Conservation (phyloP, 1,284 basidiomycete genomes). For the Sporisorium scitamineum region DNA sequence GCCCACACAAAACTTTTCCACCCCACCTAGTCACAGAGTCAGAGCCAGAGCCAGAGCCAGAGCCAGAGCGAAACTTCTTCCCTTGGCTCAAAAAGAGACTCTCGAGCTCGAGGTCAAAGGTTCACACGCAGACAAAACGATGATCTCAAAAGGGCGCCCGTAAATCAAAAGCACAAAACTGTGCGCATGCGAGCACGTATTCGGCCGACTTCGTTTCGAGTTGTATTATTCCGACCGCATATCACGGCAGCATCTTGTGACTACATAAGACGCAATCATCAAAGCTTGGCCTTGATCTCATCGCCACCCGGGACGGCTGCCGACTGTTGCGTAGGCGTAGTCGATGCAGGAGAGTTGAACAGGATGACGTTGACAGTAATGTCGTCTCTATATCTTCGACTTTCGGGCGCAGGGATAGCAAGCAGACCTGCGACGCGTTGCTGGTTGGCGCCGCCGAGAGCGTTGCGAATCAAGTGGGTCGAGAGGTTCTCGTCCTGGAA, state of each 20-base stretch:
- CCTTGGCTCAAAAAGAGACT: neutral
- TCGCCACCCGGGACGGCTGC: neutral
- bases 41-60: slow-evolving; percentile 5
- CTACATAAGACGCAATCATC: neutral
- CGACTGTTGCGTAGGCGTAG: slow-evolving; percentile 17
- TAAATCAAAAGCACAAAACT: neutral
- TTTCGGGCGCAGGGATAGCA: slow-evolving; percentile 87
- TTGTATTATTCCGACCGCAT: neutral
- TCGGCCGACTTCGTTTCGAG: neutral
- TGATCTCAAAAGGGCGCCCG: neutral
- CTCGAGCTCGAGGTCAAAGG: neutral
- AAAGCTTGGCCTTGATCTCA: slow-evolving; percentile 39
- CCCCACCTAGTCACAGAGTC: neutral
- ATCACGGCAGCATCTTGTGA: neutral
- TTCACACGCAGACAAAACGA: neutral
- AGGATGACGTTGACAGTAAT: slow-evolving; percentile 60
- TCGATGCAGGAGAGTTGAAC: slow-evolving; percentile 47
- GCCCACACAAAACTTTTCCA: neutral
- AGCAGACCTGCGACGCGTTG: slow-evolving; percentile 78
- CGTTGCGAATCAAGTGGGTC: slow-evolving; percentile 92
- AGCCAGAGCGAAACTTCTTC: neutral
- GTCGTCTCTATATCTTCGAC: slow-evolving; percentile 68
- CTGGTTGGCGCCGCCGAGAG: slow-evolving; percentile 86
- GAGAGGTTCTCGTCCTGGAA: slow-evolving; percentile 82
- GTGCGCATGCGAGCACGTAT: too few relatives aligned